These are phyloP conservation scores for Cryptococcus sp. DNA, from an alignment of 1,284 basidiomycete genomes.

Conservation along the genomic window DNA sequence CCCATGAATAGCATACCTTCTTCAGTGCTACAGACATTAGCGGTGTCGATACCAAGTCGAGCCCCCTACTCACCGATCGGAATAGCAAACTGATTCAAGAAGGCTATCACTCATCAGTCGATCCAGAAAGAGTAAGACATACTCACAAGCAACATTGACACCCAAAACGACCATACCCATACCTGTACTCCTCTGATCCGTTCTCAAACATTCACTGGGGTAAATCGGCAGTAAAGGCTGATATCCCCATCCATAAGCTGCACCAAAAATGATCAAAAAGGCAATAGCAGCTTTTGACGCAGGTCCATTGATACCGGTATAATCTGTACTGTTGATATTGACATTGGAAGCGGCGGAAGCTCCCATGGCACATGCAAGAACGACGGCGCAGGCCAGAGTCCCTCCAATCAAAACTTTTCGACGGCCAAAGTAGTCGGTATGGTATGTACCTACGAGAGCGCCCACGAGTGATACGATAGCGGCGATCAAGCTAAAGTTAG, in stretches of 20 bases:
- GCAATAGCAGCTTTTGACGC: slow-evolving; percentile 19
- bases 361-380: slow-evolving; percentile 14
- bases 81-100: slow-evolving; percentile 18
- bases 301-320: slow-evolving; percentile 3
- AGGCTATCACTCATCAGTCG: slow-evolving; percentile 7
- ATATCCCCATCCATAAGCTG: slow-evolving; percentile 13
- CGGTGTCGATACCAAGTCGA: background rate
- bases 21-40: background rate
- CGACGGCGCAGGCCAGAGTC: slow-evolving; percentile 14
- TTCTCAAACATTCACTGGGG: slow-evolving; percentile 11
- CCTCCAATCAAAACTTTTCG: slow-evolving; percentile 17
- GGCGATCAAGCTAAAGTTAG: slow-evolving; percentile 12
- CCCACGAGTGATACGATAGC: slow-evolving; percentile 11
- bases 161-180: slow-evolving; percentile 18
- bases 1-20: background rate
- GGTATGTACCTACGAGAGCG: slow-evolving; percentile 14
- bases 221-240: slow-evolving; percentile 12
- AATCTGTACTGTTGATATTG: background rate
- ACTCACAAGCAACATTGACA: slow-evolving; percentile 16
- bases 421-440: slow-evolving; percentile 17
- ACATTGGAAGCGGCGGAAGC: slow-evolving; percentile 10
- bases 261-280: slow-evolving; percentile 19
- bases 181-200: slow-evolving; percentile 18
- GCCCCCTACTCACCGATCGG: slow-evolving; percentile 10
- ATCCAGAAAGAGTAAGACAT: background rate